Evolutionary conservation across 345 rosid species (phyloP).

Genomic region (Citrus glauca): DNA sequence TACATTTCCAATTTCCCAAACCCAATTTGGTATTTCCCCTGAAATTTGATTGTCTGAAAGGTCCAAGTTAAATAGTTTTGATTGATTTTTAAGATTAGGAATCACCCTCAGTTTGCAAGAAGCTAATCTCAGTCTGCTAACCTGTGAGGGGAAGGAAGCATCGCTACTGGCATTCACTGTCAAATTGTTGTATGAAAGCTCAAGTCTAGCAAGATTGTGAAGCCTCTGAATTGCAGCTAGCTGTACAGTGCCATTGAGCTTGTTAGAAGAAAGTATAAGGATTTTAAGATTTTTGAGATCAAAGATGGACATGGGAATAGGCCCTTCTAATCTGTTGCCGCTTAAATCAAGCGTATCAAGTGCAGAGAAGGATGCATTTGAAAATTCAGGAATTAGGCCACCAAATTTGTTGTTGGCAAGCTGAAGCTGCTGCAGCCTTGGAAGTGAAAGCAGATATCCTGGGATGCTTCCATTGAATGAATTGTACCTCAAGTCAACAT

Average conservation of each 20-base stretch:
- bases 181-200: constrained; percentile 42
- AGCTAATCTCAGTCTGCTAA: constrained; percentile 33
- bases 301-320: constrained; percentile 12
- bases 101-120: constrained; percentile 37
- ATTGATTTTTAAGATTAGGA: constrained; percentile 33
- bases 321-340: constrained; percentile 33
- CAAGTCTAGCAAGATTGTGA: constrained; percentile 23
- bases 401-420: constrained; percentile 27
- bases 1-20: constrained; percentile 25
- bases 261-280: constrained; percentile 41
- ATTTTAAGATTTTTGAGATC: constrained; percentile 14
- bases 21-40: constrained; percentile 44
- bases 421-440: constrained; percentile 7
- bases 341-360: constrained; percentile 38
- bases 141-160: not conserved
- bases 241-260: constrained; percentile 28
- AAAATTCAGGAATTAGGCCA: not conserved
- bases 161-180: constrained; percentile 2
- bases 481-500: constrained; percentile 28
- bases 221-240: constrained; percentile 18
- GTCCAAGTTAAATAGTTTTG: constrained; percentile 11
- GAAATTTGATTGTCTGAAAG: constrained; percentile 41
- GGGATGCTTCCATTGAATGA: constrained; percentile 32
- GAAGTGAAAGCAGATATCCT: constrained; percentile 10
- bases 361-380: not conserved